Evolutionary conservation across 106 monocot species (phyloP), one percentile per base, ranked within the genome.

Genomic region (Dendrobium catenatum): DNA sequence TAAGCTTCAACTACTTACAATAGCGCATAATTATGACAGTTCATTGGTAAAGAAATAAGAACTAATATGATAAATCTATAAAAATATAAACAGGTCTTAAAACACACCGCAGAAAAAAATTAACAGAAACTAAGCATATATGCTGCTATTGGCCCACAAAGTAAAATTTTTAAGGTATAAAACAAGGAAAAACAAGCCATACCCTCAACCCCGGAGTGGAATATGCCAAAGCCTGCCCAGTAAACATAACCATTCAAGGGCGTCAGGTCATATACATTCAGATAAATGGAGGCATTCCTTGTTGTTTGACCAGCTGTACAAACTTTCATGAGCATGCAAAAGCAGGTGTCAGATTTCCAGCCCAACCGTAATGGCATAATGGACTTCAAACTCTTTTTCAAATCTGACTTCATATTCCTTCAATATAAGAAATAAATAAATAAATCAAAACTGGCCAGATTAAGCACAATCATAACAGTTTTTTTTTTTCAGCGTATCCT

Each of bases 191-290:
- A 72, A 66, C 17, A 40, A 33, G 10, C 4, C 72, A 37, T 86
- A 92, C 92, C 89, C 85, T 92, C 92, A 83, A 92, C 84, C 17
- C 89, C 89, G 5, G 92, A 86, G 80, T 92, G 92, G 73, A 84
- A 92, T 56, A 89, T 80, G 16, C 89, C 92, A 77, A 92, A 31
- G 24, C 92, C 92, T 40, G 92, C 87, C 89, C 92, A 92, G 73
- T 87, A 85, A 33, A 89, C 26, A 75, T 85, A 92, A 17, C 87
- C 87, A 85, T 91, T 91, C 55, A 89, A 73, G 24, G 89, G 89
- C 37, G 89, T 87, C 56, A 92, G 73, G 75, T 89, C 92, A 85
- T 89, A 92, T 19, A 92, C 92, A 68, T 92, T 92, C 70, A 89
- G 82, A 84, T 87, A 92, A 84, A 92, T 89, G 5, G 89, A 85